phyloP scores from a whole-genome alignment of 2,329 filamentous ascomycete genomes.

The Aspergillus pseudonomiae region DNA sequence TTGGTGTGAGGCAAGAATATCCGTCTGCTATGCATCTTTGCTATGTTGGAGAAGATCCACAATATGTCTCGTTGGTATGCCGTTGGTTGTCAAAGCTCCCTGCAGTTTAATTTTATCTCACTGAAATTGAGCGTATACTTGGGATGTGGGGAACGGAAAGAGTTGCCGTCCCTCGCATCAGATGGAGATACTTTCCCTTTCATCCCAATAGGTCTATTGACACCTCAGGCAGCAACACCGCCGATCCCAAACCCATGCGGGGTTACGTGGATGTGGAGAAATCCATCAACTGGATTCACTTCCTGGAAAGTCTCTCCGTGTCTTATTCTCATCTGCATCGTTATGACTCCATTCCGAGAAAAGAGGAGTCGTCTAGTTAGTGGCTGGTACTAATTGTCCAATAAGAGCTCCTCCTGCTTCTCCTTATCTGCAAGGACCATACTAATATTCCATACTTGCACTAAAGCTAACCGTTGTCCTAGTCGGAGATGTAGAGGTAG shows the following conservation, averaged over 20 bases:
- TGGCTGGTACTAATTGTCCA: conserved; percentile 26
- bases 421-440: background rate
- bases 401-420: background rate
- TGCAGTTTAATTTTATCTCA: background rate
- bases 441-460: background rate
- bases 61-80: background rate
- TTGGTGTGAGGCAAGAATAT: background rate
- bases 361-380: conserved; percentile 23
- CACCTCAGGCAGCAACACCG: background rate
- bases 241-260: background rate
- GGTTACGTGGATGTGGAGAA: background rate
- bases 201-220: background rate
- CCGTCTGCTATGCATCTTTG: background rate
- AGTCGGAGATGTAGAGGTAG: conserved; percentile 31
- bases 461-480: conserved; percentile 3
- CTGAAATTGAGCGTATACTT: background rate
- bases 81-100: background rate
- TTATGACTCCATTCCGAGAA: conserved; percentile 18
- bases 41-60: background rate
- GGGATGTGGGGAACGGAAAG: conserved; percentile 1
- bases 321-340: background rate
- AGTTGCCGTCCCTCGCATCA: background rate
- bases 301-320: conserved; percentile 26
- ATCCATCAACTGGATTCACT: background rate
- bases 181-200: conserved; percentile 11